Base-by-base conservation (phyloP, 257 asterid species). In the Scutellaria minor region DNA sequence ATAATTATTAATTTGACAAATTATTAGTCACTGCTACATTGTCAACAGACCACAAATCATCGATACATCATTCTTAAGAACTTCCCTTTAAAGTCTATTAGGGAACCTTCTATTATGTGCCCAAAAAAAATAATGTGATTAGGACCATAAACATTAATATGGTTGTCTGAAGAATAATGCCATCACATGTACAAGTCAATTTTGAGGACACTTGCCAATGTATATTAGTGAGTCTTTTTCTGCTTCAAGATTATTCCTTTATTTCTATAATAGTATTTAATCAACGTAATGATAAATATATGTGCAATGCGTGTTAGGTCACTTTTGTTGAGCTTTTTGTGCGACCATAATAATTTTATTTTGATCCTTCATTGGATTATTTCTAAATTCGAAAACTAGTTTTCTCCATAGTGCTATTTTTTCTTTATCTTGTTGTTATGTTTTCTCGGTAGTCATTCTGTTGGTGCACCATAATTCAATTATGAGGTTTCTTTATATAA, bases 201-300 rank as follows among this genome's bases (percentile, higher is more conserved):
- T 93, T 93, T 83, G 98, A 93, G 88, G 98, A 91, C 76, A 89
- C 97, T 15, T 93, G 98, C 87, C 57, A 93, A 93, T 89, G 98
- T 93, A 85, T 71, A 73, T 41, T 70, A 64, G 22, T 63, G 39
- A 44, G 56, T 64, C 66, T n/a, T 35, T 65, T 41, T 55, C 42
- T 45, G 51, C 46, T 57, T 70, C 14, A 4, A 62, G 18, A 46
- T 35, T 66, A 18, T 66, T 50, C 20, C 66, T 45, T 27, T 46
- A 24, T 41, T 14, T 24, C 18, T 9, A 9, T 27, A 48, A 51
- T 27, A 12, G 27, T 35, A 37, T 53, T 50, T 27, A 24, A 6
- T 69, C 11, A 60, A 22, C 64, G 7, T 61, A 61, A 5, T 41
- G 14, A 13, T 13, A 35, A 50, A 18, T 12, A 57, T 44, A 42